Conservation (phyloP, 2,329 filamentous ascomycete species). For the Botrytis paeoniae region DNA sequence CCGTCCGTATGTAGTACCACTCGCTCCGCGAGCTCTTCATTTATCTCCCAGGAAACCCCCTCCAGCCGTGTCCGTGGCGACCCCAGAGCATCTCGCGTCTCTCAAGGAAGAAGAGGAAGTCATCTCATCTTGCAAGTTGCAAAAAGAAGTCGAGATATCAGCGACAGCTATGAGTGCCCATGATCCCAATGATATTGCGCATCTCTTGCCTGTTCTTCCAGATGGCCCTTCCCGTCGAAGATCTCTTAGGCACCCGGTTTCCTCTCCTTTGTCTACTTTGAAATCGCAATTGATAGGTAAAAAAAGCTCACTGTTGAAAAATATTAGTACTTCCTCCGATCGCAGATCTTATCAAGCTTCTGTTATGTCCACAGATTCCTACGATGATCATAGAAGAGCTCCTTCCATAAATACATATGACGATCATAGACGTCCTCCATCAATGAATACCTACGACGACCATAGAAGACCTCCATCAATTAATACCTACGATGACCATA, state of each 20-base stretch:
- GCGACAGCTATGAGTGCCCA: background rate
- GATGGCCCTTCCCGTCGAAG: conserved; percentile 48
- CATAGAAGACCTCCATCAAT: background rate
- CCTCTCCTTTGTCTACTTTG: conserved; percentile 40
- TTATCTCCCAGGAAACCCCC: conserved; percentile 28
- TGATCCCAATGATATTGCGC: conserved; percentile 38
- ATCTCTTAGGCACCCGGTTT: conserved; percentile 30
- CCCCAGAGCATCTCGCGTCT: conserved; percentile 40
- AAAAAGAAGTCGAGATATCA: conserved; percentile 37
- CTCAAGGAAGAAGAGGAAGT: conserved; percentile 42
- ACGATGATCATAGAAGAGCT: conserved; percentile 6
- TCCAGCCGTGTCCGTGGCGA: conserved; percentile 37
- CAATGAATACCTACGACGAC: background rate
- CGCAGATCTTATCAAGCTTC: conserved; percentile 50
- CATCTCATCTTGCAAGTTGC: conserved; percentile 32
- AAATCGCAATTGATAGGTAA: conserved; percentile 25
- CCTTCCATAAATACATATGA: conserved; percentile 10
- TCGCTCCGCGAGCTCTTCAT: conserved; percentile 27
- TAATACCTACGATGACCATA: background rate
- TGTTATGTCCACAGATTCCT: conserved; percentile 44
- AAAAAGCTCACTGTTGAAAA: conserved; percentile 32
- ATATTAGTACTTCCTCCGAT: conserved; percentile 33
- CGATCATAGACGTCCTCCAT: background rate
- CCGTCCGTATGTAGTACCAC: conserved; percentile 53
- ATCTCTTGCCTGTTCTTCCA: conserved; percentile 50